A percentile compares a stretch with the other conserved stretches of the same genome.
Evolutionary conservation across 106 monocot genomes (phyloP).

Genomic region (Phalaenopsis aphrodite): DNA sequence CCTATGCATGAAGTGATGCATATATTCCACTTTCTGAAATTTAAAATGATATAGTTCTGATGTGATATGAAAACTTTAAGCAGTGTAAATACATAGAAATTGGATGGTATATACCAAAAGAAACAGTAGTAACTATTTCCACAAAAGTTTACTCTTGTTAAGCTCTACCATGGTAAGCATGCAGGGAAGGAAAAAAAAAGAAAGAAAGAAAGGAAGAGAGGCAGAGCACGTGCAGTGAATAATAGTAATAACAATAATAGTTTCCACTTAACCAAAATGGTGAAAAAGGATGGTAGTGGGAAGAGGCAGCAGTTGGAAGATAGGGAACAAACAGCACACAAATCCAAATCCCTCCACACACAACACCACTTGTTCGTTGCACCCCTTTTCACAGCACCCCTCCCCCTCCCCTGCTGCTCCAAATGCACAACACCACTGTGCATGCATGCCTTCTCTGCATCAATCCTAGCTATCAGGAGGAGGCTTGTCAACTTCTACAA

Average conservation of each 20-base stretch:
- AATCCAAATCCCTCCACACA: neutral
- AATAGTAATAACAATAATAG: neutral
- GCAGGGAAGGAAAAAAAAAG: neutral
- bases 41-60: no score
- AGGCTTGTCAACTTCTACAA: conserved; percentile 6
- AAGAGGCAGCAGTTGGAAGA: conserved; percentile 11
- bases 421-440: neutral
- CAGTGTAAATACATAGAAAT: no score
- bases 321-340: conserved; percentile 2
- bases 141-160: no score
- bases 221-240: neutral
- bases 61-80: no score
- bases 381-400: no score
- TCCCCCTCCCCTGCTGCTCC: neutral
- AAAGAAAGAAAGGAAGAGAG: neutral
- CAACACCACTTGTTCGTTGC: neutral
- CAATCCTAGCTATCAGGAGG: neutral
- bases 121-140: no score
- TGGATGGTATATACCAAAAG: no score
- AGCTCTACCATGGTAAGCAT: neutral
- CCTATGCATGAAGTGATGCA: no score
- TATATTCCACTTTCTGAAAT: no score
- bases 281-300: conserved; percentile 6
- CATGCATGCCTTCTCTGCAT: neutral
- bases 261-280: neutral